Conservation (phyloP, 73 alveolate genomes). For the Paramecium caudatum region DNA sequence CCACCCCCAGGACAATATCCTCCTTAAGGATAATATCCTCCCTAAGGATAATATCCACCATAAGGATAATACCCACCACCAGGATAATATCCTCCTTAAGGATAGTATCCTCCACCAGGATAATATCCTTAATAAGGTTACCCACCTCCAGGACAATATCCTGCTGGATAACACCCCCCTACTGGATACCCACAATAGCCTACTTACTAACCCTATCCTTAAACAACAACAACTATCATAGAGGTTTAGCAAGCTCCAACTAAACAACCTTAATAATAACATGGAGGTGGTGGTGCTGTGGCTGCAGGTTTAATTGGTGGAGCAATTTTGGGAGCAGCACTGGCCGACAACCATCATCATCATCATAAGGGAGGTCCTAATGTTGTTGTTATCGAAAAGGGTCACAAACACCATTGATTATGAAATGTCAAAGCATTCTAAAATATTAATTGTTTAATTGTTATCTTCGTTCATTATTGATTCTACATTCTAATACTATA, state of each 20-base stretch:
- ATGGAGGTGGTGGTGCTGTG: no score
- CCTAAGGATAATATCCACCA: conserved; percentile 50
- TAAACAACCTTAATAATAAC: no score
- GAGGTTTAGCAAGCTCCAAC: no score
- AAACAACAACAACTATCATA: no score
- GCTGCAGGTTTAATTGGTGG: conserved; percentile 5
- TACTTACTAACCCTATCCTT: no score
- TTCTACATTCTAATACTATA: no score
- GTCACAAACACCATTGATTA: neutral
- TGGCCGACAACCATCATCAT: conserved; percentile 32
- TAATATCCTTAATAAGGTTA: neutral
- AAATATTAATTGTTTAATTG: no score
- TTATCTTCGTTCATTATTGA: no score
- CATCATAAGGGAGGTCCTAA: conserved; percentile 18
- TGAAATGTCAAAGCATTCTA: no score
- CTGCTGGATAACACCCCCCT: no score
- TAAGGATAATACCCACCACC: conserved; percentile 25
- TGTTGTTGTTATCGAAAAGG: conserved; percentile 34
- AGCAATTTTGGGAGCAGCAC: conserved; percentile 13
- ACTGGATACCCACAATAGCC: no score
- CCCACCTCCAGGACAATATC: no score
- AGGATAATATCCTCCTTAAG: conserved; percentile 14
- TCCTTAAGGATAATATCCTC: conserved; percentile 26
- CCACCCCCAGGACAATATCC: conserved; percentile 42
- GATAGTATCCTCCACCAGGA: conserved; percentile 55